Evolutionary conservation across 2,329 filamentous ascomycete genomes (phyloP).

Genomic region (Ophiostoma perfectum): DNA sequence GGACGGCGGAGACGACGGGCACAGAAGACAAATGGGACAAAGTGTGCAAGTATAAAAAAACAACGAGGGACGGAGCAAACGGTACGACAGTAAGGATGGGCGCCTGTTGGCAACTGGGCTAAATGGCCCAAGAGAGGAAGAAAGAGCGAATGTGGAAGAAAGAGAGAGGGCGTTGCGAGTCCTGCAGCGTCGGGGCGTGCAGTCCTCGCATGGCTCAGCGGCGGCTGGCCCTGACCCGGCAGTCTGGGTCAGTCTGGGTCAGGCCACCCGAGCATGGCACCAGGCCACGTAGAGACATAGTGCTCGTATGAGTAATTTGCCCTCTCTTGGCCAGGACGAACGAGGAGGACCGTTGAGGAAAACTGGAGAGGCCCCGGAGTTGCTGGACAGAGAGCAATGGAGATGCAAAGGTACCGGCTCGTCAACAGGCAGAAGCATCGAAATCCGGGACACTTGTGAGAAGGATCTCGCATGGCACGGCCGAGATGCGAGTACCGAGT

Average conservation of each 20-base stretch:
- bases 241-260: not conserved
- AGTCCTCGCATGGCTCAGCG: too few relatives aligned
- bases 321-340: not conserved
- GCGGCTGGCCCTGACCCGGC: not conserved
- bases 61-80: not conserved
- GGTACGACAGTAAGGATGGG: not conserved
- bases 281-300: too few relatives aligned
- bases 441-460: not conserved
- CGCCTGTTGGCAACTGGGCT: not conserved
- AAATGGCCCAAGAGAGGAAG: not conserved
- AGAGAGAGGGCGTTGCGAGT: not conserved
- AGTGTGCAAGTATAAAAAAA: slow-evolving; percentile 2
- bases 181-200: too few relatives aligned
- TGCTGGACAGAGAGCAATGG: not conserved
- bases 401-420: too few relatives aligned
- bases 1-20: not conserved
- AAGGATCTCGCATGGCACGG: too few relatives aligned
- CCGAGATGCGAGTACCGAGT: not conserved
- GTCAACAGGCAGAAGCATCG: not conserved
- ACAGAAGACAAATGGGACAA: not conserved
- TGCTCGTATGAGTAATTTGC: not conserved
- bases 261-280: not conserved
- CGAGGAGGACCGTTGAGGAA: not conserved
- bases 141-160: not conserved
- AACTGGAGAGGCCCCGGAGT: not conserved